Percentiles rank a stretch among this genome's conserved stretches.
Evolutionary conservation across 345 rosid genomes (phyloP).

Genomic region (Camelina neglecta): DNA sequence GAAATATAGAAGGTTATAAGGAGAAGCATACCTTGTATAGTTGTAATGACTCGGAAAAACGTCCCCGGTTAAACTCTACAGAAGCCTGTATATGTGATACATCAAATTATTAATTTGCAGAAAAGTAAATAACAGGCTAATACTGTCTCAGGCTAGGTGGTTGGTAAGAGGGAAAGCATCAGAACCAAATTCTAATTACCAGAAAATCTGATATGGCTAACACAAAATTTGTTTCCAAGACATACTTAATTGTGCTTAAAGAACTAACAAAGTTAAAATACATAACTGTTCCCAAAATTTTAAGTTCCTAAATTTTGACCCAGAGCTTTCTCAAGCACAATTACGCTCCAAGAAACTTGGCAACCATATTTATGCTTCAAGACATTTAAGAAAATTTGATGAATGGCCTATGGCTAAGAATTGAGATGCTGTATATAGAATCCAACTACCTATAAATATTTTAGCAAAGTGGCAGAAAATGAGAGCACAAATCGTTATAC

Average conservation of each 20-base stretch:
- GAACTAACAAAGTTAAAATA: neutral
- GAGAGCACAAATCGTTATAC: conserved; percentile 44
- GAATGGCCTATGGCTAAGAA: conserved; percentile 10
- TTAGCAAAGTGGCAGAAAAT: neutral
- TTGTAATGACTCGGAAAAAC: conserved; percentile 80
- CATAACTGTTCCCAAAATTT: neutral
- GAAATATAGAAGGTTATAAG: conserved; percentile 18
- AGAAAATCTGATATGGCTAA: conserved; percentile 14
- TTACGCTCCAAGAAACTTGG: conserved; percentile 12
- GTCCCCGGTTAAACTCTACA: conserved; percentile 83
- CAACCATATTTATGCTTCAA: neutral
- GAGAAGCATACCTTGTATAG: conserved; percentile 76
- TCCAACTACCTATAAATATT: neutral
- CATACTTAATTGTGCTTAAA: neutral
- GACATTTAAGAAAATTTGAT: neutral
- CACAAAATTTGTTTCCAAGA: conserved; percentile 6
- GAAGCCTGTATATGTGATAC: conserved; percentile 72
- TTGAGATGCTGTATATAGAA: neutral
- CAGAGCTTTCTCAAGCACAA: conserved; percentile 19
- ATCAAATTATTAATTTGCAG: conserved; percentile 20
- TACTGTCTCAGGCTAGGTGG: conserved; percentile 21
- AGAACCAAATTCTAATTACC: conserved; percentile 3
- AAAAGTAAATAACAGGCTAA: conserved; percentile 16
- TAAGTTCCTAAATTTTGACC: neutral
- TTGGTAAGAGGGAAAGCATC: conserved; percentile 2